Conservation (phyloP, 306 rosid genomes). For the Luffa acutangula region DNA sequence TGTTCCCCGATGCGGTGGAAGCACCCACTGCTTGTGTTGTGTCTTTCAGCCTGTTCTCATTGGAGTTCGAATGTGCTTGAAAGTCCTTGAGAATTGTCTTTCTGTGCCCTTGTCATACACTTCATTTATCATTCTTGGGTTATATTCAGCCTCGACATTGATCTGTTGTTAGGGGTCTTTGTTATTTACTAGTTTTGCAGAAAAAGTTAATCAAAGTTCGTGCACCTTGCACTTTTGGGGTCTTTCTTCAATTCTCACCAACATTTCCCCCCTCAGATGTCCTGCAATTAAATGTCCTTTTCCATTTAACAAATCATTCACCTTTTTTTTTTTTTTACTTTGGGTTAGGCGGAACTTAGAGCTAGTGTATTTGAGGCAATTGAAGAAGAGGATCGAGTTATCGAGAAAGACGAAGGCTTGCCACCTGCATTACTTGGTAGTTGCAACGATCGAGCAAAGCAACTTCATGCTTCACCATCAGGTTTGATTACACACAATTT, state of each 20-base stretch:
- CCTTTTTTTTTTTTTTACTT: not conserved
- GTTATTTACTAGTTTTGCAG: not conserved
- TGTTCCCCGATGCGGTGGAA: not conserved
- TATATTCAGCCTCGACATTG: not conserved
- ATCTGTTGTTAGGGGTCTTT: not conserved
- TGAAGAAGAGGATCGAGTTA: slow-evolving; percentile 90
- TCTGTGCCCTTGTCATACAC: not conserved
- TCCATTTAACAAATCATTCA: not conserved
- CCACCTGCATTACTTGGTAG: slow-evolving; percentile 96
- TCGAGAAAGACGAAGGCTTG: slow-evolving; percentile 82
- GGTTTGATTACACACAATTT: slow-evolving; percentile 22
- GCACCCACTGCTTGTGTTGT: not conserved
- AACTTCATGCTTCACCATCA: slow-evolving; percentile 95
- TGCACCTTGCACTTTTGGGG: no score
- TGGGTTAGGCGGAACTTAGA: slow-evolving; percentile 78
- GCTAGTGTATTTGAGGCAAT: slow-evolving; percentile 98
- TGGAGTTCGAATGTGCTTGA: not conserved
- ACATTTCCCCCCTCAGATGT: not conserved
- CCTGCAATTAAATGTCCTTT: not conserved
- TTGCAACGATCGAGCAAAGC: slow-evolving; percentile 96
- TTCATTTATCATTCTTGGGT: not conserved
- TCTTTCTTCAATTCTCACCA: not conserved
- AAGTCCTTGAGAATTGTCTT: not conserved
- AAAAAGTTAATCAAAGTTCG: not conserved
- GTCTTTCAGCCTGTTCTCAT: not conserved